Percentiles rank a stretch among this genome's conserved stretches.
Conservation (phyloP, 2,329 filamentous ascomycete species). For the Septoria linicola region DNA sequence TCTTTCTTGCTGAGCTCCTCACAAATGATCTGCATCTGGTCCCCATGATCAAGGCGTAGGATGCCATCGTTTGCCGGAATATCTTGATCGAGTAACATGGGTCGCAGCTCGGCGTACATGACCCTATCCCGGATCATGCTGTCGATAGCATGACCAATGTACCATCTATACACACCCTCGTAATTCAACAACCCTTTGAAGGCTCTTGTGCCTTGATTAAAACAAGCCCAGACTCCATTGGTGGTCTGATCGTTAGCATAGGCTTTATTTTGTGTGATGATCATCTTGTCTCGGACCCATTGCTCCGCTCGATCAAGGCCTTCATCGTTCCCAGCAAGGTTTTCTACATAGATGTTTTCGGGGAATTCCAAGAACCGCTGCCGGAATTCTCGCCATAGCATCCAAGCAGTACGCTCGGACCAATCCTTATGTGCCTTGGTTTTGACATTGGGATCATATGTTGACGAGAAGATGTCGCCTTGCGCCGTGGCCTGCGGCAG, state of each 20-base stretch:
- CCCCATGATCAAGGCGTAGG: constrained; percentile 53
- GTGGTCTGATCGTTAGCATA: constrained; percentile 31
- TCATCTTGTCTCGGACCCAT: constrained; percentile 36
- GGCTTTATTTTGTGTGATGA: constrained; percentile 26
- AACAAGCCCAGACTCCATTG: constrained; percentile 57
- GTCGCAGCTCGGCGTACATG: constrained; percentile 69
- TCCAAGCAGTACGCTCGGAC: constrained; percentile 36
- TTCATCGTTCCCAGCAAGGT: constrained; percentile 7
- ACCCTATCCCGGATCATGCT: constrained; percentile 65
- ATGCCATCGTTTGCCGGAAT: constrained; percentile 60
- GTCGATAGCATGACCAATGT: constrained; percentile 60
- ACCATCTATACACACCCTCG: constrained; percentile 60
- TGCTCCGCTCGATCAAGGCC: constrained; percentile 27
- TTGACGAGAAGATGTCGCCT: constrained; percentile 49
- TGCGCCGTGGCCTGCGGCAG: constrained; percentile 33
- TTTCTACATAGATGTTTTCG: constrained; percentile 32
- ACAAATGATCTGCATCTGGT: constrained; percentile 62
- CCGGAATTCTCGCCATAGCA: constrained; percentile 50
- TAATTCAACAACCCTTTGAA: constrained; percentile 73
- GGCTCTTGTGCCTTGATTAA: constrained; percentile 67
- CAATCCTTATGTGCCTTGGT: constrained; percentile 26
- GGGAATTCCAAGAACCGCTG: constrained; percentile 45
- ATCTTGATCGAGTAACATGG: constrained; percentile 67
- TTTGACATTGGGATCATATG: constrained; percentile 43
- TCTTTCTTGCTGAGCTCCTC: constrained; percentile 55